Conservation (phyloP, 352 stramenopile species). For the Albugo candida region DNA sequence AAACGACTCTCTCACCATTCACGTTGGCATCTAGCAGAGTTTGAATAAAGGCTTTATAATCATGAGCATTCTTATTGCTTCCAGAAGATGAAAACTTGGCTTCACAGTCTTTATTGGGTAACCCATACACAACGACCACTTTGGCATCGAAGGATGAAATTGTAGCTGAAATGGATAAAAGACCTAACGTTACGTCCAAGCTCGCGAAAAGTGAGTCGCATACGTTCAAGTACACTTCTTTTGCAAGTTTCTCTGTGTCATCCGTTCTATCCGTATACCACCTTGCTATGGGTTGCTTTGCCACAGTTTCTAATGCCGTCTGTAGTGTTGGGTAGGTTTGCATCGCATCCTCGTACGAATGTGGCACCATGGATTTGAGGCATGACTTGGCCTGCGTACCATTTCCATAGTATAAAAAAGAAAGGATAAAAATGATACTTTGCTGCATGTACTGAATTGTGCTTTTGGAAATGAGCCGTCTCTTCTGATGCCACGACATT, state of each 20-base stretch:
- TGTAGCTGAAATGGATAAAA: background rate
- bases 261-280: slow-evolving; percentile 31
- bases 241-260: slow-evolving; percentile 9
- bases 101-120: slow-evolving; percentile 18
- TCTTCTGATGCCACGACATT: too few relatives aligned
- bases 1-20: slow-evolving; percentile 10
- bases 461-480: too few relatives aligned
- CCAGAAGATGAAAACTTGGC: slow-evolving; percentile 11
- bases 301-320: slow-evolving; percentile 14
- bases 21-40: slow-evolving; percentile 4
- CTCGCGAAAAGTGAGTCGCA: too few relatives aligned
- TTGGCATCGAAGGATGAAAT: slow-evolving; percentile 1
- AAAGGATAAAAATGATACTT: too few relatives aligned
- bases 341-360: slow-evolving; percentile 14
- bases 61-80: slow-evolving; percentile 10
- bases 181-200: too few relatives aligned
- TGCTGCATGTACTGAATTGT: too few relatives aligned
- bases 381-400: background rate
- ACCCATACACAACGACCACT: slow-evolving; percentile 15
- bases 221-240: slow-evolving; percentile 4
- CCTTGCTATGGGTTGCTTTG: slow-evolving; percentile 16
- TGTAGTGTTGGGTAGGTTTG: slow-evolving; percentile 17
- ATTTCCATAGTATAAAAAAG: too few relatives aligned
- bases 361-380: background rate
- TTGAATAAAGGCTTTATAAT: slow-evolving; percentile 13